Evolutionary conservation across 345 rosid genomes (phyloP).

Genomic region (Xanthoceras sorbifolium): DNA sequence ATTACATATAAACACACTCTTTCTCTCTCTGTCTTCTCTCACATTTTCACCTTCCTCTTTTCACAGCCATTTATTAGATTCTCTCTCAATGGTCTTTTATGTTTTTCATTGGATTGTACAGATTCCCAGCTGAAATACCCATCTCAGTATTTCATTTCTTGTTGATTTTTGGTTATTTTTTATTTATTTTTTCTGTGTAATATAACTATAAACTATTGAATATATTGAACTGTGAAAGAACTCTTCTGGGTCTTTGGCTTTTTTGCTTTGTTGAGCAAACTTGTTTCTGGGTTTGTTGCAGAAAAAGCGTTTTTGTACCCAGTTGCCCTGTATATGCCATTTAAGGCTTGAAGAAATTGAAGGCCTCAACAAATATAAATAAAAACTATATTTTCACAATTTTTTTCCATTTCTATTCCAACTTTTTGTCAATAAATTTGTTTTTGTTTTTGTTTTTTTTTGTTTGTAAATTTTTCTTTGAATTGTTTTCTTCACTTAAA

Average conservation of each 20-base stretch:
- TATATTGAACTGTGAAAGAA: slow-evolving; percentile 13
- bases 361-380: slow-evolving; percentile 9
- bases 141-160: slow-evolving; percentile 28
- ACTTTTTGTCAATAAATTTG: slow-evolving; percentile 28
- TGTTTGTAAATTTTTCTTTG: slow-evolving; percentile 21
- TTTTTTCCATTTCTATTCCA: slow-evolving; percentile 19
- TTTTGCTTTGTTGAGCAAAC: slow-evolving; percentile 35
- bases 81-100: slow-evolving; percentile 48
- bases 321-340: slow-evolving; percentile 31
- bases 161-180: slow-evolving; percentile 16
- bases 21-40: slow-evolving; percentile 20
- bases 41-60: slow-evolving; percentile 42
- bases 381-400: slow-evolving; percentile 7
- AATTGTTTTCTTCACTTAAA: slow-evolving; percentile 27
- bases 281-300: slow-evolving; percentile 44
- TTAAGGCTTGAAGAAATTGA: slow-evolving; percentile 34
- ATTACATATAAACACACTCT: slow-evolving; percentile 15
- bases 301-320: slow-evolving; percentile 28
- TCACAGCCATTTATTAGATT: slow-evolving; percentile 69
- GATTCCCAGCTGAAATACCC: slow-evolving; percentile 54
- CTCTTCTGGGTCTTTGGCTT: slow-evolving; percentile 47
- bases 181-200: slow-evolving; percentile 13
- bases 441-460: slow-evolving; percentile 4
- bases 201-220: slow-evolving; percentile 9
- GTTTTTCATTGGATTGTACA: slow-evolving; percentile 60